Conservation (phyloP, 1,284 basidiomycete species). For the Moniliophthora roreri region DNA sequence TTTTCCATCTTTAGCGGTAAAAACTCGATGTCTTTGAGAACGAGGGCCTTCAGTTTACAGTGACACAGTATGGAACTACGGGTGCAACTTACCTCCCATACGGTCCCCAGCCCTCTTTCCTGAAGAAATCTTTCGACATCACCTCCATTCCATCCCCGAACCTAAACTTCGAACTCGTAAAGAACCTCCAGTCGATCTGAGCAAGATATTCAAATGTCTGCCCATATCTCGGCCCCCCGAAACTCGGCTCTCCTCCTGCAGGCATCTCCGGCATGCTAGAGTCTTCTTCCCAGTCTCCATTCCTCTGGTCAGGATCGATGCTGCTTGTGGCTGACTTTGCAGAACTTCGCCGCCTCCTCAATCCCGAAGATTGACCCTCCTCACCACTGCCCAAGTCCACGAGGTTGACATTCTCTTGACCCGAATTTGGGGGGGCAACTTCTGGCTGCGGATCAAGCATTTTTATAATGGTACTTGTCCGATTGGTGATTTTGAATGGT, state of each 20-base stretch:
- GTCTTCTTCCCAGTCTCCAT: not conserved
- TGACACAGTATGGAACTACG: not conserved
- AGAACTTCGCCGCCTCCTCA: not conserved
- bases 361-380: not conserved
- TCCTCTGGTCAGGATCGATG: not conserved
- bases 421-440: not conserved
- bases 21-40: not conserved
- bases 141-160: slow-evolving; percentile 10
- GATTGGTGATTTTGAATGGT: not conserved
- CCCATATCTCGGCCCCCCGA: not conserved
- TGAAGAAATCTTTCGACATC: slow-evolving; percentile 7
- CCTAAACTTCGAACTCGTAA: slow-evolving; percentile 7
- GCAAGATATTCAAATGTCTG: slow-evolving; percentile 7
- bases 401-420: not conserved
- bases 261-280: not conserved
- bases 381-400: not conserved
- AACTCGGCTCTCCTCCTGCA: not conserved
- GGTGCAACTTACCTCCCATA: slow-evolving; percentile 3
- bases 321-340: not conserved
- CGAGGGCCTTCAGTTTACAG: too few relatives aligned
- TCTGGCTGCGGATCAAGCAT: not conserved
- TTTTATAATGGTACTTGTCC: slow-evolving; percentile 12
- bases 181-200: slow-evolving; percentile 12
- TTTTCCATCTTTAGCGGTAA: slow-evolving; percentile 1
- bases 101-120: slow-evolving; percentile 7